Evolutionary conservation across 2,329 filamentous ascomycete species (phyloP).

Genomic region (Aspergillus amoenus): DNA sequence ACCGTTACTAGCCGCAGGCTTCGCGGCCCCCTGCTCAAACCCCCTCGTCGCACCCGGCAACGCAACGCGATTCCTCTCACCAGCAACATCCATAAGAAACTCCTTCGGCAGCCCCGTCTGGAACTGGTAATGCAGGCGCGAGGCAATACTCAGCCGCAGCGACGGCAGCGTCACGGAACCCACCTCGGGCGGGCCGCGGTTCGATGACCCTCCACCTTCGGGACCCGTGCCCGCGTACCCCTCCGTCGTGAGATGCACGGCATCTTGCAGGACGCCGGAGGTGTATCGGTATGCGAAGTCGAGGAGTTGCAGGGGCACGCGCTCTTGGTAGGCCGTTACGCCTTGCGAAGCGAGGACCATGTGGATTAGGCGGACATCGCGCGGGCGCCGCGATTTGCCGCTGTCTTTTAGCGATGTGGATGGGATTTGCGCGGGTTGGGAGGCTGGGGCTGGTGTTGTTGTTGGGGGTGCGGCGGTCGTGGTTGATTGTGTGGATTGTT

Average conservation of each 20-base stretch:
- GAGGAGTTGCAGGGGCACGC: conserved; percentile 53
- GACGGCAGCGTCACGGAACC: conserved; percentile 57
- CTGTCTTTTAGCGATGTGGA: conserved; percentile 47
- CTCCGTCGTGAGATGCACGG: conserved; percentile 51
- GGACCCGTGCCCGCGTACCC: conserved; percentile 47
- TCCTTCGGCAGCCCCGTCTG: conserved; percentile 60
- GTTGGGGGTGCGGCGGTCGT: conserved; percentile 16
- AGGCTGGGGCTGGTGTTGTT: conserved; percentile 15
- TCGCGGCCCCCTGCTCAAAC: conserved; percentile 33
- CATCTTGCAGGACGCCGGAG: conserved; percentile 52
- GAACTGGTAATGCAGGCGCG: conserved; percentile 61
- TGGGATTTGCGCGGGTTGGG: conserved; percentile 34
- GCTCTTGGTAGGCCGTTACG: conserved; percentile 52
- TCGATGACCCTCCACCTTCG: conserved; percentile 27
- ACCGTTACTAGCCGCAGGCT: conserved; percentile 30
- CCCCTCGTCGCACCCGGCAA: conserved; percentile 56
- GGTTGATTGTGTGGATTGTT: conserved; percentile 20
- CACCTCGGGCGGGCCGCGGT: conserved; percentile 44
- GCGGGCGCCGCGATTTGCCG: conserved; percentile 48
- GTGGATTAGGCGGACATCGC: conserved; percentile 52
- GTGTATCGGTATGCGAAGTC: conserved; percentile 57
- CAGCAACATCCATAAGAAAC: conserved; percentile 59
- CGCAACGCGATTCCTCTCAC: conserved; percentile 54
- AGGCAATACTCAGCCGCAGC: conserved; percentile 61
- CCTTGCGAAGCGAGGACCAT: conserved; percentile 51